Conservation (phyloP, 192 early-diverging fungal species). For the Backusella mclennaniae region DNA sequence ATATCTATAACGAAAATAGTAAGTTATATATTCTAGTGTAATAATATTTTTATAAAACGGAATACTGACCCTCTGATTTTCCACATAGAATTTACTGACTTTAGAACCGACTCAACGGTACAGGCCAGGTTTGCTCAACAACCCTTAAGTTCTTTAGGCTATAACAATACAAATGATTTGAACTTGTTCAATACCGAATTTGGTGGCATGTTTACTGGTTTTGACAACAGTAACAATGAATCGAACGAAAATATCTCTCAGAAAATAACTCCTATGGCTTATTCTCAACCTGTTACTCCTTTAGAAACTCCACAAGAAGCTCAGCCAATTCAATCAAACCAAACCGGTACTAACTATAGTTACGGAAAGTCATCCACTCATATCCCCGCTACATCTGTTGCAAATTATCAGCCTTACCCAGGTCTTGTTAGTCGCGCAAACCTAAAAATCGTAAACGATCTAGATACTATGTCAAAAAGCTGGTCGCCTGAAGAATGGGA, state of each 20-base stretch:
- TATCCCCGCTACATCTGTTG: slow-evolving; percentile 21
- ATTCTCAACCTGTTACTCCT: neutral
- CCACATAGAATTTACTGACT: slow-evolving; percentile 5
- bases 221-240: neutral
- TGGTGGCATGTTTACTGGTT: neutral
- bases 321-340: neutral
- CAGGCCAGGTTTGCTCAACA: neutral
- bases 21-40: neutral
- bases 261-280: neutral
- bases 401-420: slow-evolving; percentile 53
- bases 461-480: slow-evolving; percentile 61
- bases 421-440: slow-evolving; percentile 66
- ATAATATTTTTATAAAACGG: neutral
- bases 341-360: neutral
- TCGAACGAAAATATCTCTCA: neutral
- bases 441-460: slow-evolving; percentile 62
- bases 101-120: neutral
- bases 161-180: neutral
- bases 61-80: neutral
- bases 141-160: neutral
- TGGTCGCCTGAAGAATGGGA: slow-evolving; percentile 68
- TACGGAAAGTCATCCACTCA: neutral
- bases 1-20: slow-evolving; percentile 10
- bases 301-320: neutral
- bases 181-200: neutral